These are phyloP conservation scores for Saitozyma podzolica DNA, from an alignment of 768 basidiomycete species.

Conservation along the genomic window DNA sequence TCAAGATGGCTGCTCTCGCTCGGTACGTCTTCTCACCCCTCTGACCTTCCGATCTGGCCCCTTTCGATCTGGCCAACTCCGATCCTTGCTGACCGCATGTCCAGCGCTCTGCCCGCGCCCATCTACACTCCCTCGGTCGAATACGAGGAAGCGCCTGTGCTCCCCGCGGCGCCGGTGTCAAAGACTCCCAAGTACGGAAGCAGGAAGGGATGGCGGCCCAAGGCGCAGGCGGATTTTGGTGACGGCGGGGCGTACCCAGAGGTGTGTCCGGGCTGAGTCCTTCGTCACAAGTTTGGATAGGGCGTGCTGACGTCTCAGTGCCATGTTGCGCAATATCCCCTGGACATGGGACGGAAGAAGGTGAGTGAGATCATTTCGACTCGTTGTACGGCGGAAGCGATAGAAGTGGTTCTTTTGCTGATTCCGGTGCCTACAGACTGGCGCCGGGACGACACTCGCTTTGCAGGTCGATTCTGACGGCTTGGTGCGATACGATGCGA, in stretches of 20 bases:
- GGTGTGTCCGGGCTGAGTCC: constrained; percentile 25
- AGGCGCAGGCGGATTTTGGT: constrained; percentile 77
- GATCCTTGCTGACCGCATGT: background rate
- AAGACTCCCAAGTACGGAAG: constrained; percentile 81
- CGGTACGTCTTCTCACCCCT: constrained; percentile 59
- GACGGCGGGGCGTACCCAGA: constrained; percentile 53
- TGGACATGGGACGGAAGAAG: constrained; percentile 95
- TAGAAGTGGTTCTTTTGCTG: background rate
- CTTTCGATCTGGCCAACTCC: background rate
- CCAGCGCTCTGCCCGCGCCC: constrained; percentile 49
- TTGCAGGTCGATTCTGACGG: constrained; percentile 96
- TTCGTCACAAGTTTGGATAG: constrained; percentile 1
- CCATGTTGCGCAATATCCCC: constrained; percentile 93
- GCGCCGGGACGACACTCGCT: constrained; percentile 90
- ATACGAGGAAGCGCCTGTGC: constrained; percentile 48
- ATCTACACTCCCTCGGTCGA: constrained; percentile 35
- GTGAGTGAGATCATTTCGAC: constrained; percentile 54
- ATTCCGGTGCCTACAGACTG: constrained; percentile 59
- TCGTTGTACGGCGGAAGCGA: background rate
- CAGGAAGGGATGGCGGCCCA: constrained; percentile 81
- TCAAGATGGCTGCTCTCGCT: constrained; percentile 68
- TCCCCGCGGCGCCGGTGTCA: constrained; percentile 55
- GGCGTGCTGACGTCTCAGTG: constrained; percentile 62
- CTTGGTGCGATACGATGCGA: constrained; percentile 94
- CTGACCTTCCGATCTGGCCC: too few relatives aligned